Percentiles rank a stretch among this genome's conserved stretches.
Conservation (phyloP, 176 grass and related monocot species). For the Poa pratensis region DNA sequence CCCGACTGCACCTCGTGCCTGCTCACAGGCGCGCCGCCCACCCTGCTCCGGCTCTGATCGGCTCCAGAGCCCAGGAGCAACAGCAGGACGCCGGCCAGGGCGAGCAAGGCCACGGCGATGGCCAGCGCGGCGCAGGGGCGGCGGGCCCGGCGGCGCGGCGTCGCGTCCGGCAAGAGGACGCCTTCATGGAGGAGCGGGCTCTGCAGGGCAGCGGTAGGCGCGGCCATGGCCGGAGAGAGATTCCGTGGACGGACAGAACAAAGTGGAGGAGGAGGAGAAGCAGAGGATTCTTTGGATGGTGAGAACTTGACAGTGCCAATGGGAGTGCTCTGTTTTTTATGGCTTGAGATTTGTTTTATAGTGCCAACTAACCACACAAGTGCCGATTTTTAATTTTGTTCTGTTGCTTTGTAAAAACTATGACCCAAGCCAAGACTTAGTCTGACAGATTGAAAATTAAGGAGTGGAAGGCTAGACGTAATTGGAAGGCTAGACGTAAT, state of each 20-base stretch:
- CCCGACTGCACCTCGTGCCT: slow-evolving; percentile 48
- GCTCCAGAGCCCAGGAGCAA: neutral
- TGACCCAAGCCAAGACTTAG: neutral
- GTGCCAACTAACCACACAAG: neutral
- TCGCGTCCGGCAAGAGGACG: neutral
- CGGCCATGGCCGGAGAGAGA: slow-evolving; percentile 40
- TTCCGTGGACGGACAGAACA: neutral
- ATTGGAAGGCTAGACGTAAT: too few relatives aligned
- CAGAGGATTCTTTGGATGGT: slow-evolving; percentile 30
- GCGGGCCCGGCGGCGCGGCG: neutral
- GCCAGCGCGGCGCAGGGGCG: slow-evolving; percentile 40
- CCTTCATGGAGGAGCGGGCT: slow-evolving; percentile 37
- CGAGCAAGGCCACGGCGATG: slow-evolving; percentile 46
- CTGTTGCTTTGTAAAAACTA: neutral
- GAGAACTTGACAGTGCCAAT: neutral
- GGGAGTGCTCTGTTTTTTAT: neutral
- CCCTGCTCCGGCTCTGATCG: neutral
- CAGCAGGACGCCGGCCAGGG: slow-evolving; percentile 35
- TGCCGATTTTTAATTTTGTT: too few relatives aligned
- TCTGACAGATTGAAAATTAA: neutral
- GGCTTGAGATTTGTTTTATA: neutral
- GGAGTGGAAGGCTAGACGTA: neutral
- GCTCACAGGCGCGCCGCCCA: slow-evolving; percentile 7
- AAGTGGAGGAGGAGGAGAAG: neutral
- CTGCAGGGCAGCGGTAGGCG: neutral